Conservation (phyloP, 768 basidiomycete genomes). For the Phaffia tasmanica region DNA sequence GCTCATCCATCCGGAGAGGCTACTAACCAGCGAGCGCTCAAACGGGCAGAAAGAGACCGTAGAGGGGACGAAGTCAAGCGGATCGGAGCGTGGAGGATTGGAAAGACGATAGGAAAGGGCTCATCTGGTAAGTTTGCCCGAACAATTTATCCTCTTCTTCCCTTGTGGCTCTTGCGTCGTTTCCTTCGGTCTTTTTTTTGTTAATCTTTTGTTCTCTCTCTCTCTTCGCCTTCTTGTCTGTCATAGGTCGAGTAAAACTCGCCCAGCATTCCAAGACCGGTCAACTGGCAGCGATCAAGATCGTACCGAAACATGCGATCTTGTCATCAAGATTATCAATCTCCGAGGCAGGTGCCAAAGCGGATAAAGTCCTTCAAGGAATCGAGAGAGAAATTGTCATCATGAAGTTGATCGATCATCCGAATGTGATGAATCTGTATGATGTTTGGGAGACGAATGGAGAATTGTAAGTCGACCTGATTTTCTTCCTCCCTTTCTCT, state of each 20-base stretch:
- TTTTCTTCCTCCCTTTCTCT: background rate
- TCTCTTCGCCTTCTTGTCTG: background rate
- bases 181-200: background rate
- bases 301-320: slow-evolving; percentile 64
- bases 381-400: slow-evolving; percentile 91
- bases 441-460: slow-evolving; percentile 93
- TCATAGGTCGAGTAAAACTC: slow-evolving; percentile 72
- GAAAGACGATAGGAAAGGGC: slow-evolving; percentile 70
- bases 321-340: slow-evolving; percentile 58
- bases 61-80: slow-evolving; percentile 35
- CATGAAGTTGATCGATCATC: slow-evolving; percentile 94
- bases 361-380: slow-evolving; percentile 64
- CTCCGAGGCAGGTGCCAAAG: slow-evolving; percentile 56
- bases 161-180: background rate
- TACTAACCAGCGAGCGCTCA: background rate
- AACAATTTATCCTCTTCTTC: background rate
- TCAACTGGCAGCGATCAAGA: slow-evolving; percentile 87
- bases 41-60: background rate
- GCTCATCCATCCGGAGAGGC: background rate
- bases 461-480: slow-evolving; percentile 52
- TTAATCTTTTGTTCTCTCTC: background rate
- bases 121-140: slow-evolving; percentile 52
- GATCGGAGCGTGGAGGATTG: slow-evolving; percentile 73
- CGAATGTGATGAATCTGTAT: slow-evolving; percentile 84
- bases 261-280: slow-evolving; percentile 79